Evolutionary conservation across 2,329 filamentous ascomycete species (phyloP), one percentile per base, ranked within the genome.

Genomic region (Samsoniella hepiali): DNA sequence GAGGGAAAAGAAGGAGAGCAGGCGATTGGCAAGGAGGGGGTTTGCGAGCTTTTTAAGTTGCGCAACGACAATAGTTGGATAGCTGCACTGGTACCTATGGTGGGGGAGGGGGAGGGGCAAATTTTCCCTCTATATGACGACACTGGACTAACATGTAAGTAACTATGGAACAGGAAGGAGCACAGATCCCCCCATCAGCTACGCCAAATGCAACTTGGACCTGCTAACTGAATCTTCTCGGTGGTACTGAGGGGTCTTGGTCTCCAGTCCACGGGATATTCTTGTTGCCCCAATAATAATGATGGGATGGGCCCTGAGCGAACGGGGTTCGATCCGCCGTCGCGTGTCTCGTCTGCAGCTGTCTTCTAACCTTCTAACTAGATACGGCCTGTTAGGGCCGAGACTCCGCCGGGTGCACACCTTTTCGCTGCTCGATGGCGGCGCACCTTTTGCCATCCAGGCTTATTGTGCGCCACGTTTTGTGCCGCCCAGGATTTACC

Each of bases 41-140:
- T 9, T 55, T 34, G 15, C 17, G n/a, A 51, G 27, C 61, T 63
- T 63, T 51, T 58, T 47, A 62, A 36, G 56, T 27, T 45, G 42
- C 10, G 6, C 5, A 31, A 36, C 40, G 11, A 58, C 9, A 45
- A 10, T 51, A 45, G 49, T 15, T 36, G 29, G 34, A 27, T 22
- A 22, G 22, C 22, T 22, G 22, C 22, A 22, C 22, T 22, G 22
- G 22, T 22, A 34, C 42, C 53, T 51, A 63, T 63, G 54, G 60
- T 57, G 60, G 60, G 53, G 61, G 61, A 63, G 54, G 61, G 38
- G 38, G 61, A 63, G 61, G 61, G 61, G 61, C 45, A 62, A 56
- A 55, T 60, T 60, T 60, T 51, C 58, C 13, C 22, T 15, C 27
- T 22, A 29, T n/a, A 63, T 63, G 61, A 63, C 61, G 61, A 57